Evolutionary conservation across 2,329 filamentous ascomycete genomes (phyloP), one percentile per base, ranked within the genome.

Genomic region (Trichothecium sympodiale): DNA sequence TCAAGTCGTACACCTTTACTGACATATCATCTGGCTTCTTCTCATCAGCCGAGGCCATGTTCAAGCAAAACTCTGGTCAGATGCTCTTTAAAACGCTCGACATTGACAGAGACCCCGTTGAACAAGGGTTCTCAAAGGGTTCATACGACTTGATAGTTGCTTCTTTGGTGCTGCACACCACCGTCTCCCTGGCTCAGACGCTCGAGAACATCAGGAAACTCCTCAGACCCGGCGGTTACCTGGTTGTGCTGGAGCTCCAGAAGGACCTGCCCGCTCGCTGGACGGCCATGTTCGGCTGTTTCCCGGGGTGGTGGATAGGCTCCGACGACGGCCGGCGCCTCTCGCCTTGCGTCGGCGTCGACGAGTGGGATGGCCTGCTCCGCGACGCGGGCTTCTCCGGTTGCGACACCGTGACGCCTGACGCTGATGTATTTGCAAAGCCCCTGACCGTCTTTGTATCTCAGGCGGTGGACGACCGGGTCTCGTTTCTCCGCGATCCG

Each of bases 1-100:
- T 34, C 15, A 18, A 8, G 16, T 16, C 30, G 8, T 60, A 62
- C 40, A 54, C 50, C 0, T 64, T 50, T 37, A 61, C 59, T 2
- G 60, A 65, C 33, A 51, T 61, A 3, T 61, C 55, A 7, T 25
- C 41, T 9, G 43, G 35, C 5, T 55, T 54, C 39, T 52, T 58
- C 31, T 37, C 36, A 6, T 27, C 31, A 3, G 53, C 51, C 3
- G 38, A 42, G 16, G 38, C 44, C 13, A 28, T 32, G 7, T 38
- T 43, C 26, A 16, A n/a, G n/a, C n/a, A 12, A 4, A 27, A 16
- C 7, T 34, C 23, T 14, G 9, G 17, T 4, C 20, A 38, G 3
- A 36, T 45, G 16, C 31, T 17, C 29, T 45, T 40, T 38, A 50
- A 50, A 34, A 43, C 48, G 26, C 40, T 55, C 2, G 43, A 49